Evolutionary conservation across 2,329 filamentous ascomycete species (phyloP).

Genomic region (Gaeumannomyces tritici): DNA sequence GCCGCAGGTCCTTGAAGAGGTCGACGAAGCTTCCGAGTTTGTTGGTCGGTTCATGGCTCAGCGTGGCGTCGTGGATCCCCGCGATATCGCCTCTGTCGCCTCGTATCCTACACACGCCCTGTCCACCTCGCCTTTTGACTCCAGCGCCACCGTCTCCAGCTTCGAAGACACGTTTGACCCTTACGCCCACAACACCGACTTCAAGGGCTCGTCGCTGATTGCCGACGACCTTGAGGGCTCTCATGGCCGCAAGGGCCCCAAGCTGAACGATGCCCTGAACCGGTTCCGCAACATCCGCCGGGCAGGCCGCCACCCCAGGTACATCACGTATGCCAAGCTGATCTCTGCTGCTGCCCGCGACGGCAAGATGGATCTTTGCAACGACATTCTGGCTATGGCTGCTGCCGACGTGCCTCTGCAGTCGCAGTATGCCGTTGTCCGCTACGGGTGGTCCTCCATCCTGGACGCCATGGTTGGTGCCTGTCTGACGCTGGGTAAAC

Average conservation of each 20-base stretch:
- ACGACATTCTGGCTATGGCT: conserved; percentile 84
- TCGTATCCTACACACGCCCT: conserved; percentile 37
- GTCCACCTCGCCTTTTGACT: conserved; percentile 39
- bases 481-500: conserved; percentile 74
- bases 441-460: conserved; percentile 94
- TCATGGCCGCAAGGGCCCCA: conserved; percentile 60
- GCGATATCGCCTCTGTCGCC: conserved; percentile 37
- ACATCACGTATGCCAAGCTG: conserved; percentile 94
- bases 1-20: conserved; percentile 60
- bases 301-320: conserved; percentile 81
- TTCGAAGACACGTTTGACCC: conserved; percentile 84
- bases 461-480: conserved; percentile 94
- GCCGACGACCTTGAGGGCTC: conserved; percentile 80
- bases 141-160: conserved; percentile 46
- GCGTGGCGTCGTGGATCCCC: conserved; percentile 44
- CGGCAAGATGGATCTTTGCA: conserved; percentile 69
- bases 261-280: conserved; percentile 69
- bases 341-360: conserved; percentile 84
- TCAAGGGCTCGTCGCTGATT: conserved; percentile 85
- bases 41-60: conserved; percentile 49
- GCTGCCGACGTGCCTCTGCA: conserved; percentile 79
- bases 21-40: conserved; percentile 77
- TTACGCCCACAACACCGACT: conserved; percentile 82
- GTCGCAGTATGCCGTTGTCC: conserved; percentile 74
- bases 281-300: conserved; percentile 92